phyloP scores from a whole-genome alignment of 768 basidiomycete species.

The Russula dissimulans region DNA sequence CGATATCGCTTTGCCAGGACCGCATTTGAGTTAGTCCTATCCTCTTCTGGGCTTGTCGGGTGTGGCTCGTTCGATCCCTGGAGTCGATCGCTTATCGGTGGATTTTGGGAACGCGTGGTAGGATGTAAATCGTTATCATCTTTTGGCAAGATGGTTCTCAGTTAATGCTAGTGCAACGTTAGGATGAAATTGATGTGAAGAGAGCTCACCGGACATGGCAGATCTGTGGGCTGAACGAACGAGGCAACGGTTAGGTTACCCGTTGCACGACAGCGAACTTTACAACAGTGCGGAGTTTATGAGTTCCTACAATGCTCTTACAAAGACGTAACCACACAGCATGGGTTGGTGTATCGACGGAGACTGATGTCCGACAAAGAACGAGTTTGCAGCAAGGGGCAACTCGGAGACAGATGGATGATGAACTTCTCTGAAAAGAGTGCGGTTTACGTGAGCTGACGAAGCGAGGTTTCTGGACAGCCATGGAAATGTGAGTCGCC shows the following conservation, averaged over 20 bases:
- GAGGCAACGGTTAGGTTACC: background rate
- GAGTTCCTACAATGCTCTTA: background rate
- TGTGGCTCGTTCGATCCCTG: background rate
- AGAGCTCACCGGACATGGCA: background rate
- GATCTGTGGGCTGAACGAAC: background rate
- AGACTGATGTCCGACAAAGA: background rate
- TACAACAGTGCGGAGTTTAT: background rate
- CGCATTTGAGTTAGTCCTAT: background rate
- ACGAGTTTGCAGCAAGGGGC: background rate
- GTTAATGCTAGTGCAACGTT: background rate
- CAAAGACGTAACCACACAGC: background rate
- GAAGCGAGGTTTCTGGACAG: no score
- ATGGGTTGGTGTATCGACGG: background rate
- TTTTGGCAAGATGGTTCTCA: background rate
- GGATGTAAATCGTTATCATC: background rate
- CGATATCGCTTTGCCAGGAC: background rate
- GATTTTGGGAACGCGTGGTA: background rate
- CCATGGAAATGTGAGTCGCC: no score
- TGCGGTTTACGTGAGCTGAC: no score
- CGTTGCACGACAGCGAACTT: background rate
- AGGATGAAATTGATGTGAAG: background rate
- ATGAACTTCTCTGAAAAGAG: no score
- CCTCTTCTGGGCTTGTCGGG: background rate
- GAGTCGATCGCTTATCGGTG: background rate
- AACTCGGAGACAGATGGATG: no score